Evolutionary conservation across 805 yeast species (phyloP).

Genomic region (Saccharomycopsis olivae): DNA sequence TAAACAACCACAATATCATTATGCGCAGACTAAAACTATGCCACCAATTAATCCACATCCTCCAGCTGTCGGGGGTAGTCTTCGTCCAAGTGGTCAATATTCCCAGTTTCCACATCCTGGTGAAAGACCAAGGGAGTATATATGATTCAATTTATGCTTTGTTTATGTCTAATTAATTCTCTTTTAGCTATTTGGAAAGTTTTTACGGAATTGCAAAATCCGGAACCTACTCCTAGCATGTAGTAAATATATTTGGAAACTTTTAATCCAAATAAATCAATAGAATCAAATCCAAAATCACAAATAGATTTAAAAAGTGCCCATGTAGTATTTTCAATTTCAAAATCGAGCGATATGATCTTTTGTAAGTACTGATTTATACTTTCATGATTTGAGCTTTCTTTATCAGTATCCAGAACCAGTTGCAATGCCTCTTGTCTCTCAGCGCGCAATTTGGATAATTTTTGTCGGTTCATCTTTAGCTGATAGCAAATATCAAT

Average conservation of each 20-base stretch:
- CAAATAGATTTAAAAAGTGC: constrained; percentile 9
- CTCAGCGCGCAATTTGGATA: background rate
- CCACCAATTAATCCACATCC: background rate
- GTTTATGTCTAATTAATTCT: too few relatives aligned
- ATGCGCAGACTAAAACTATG: constrained; percentile 2
- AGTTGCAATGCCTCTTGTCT: background rate
- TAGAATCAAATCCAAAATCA: constrained; percentile 17
- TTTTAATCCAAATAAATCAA: constrained; percentile 13
- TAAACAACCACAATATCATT: constrained; percentile 7
- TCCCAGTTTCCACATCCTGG: constrained; percentile 5
- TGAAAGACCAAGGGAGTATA: constrained; percentile 7
- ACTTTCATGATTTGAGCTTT: background rate
- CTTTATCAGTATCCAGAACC: constrained; percentile 4
- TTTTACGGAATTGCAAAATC: constrained; percentile 10
- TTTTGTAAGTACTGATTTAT: constrained; percentile 4
- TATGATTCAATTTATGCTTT: too few relatives aligned
- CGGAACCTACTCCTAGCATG: constrained; percentile 12
- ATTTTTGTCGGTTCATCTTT: constrained; percentile 2
- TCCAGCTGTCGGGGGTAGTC: background rate
- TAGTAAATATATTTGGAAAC: constrained; percentile 10
- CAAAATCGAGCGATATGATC: constrained; percentile 2
- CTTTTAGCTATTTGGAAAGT: constrained; percentile 4
- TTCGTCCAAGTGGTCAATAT: constrained; percentile 4
- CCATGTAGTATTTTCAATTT: background rate
- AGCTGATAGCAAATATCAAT: constrained; percentile 16